phyloP scores from a whole-genome alignment of 2,329 filamentous ascomycete genomes.

The Sclerotinia nivalis region DNA sequence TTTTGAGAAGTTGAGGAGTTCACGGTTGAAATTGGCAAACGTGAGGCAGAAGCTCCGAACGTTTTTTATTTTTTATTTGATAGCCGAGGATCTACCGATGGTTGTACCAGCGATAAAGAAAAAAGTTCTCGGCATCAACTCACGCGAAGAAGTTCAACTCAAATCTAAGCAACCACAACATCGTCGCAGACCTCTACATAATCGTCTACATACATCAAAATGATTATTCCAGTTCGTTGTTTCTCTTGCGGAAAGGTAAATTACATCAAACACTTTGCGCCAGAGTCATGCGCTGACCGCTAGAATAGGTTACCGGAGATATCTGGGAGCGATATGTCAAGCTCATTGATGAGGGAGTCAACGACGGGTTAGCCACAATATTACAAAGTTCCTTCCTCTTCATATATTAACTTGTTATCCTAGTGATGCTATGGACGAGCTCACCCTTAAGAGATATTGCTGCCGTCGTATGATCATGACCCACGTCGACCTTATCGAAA shows the following conservation, averaged over 20 bases:
- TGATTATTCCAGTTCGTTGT: constrained; percentile 99
- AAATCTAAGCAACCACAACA: constrained; percentile 9
- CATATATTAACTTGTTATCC: constrained; percentile 29
- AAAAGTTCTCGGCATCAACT: constrained; percentile 20
- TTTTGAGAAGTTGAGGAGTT: constrained; percentile 31
- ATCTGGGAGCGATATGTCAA: constrained; percentile 96
- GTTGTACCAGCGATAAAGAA: constrained; percentile 22
- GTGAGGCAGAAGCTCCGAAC: constrained; percentile 17
- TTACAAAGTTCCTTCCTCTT: constrained; percentile 1
- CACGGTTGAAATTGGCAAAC: constrained; percentile 23
- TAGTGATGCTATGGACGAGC: constrained; percentile 93
- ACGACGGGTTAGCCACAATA: constrained; percentile 65
- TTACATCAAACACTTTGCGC: constrained; percentile 20
- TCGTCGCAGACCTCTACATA: constrained; percentile 12
- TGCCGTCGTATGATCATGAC: constrained; percentile 99
- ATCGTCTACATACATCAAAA: constrained; percentile 49
- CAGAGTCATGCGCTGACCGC: constrained; percentile 28
- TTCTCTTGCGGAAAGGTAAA: constrained; percentile 98
- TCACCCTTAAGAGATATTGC: constrained; percentile 94
- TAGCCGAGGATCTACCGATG: constrained; percentile 13
- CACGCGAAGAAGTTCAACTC: constrained; percentile 25
- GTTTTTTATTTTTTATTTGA: constrained; percentile 29
- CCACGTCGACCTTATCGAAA: constrained; percentile 98
- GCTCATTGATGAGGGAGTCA: constrained; percentile 75
- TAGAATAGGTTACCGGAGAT: constrained; percentile 81